phyloP scores from a whole-genome alignment of 306 rosid species.

The Prunus salicina region DNA sequence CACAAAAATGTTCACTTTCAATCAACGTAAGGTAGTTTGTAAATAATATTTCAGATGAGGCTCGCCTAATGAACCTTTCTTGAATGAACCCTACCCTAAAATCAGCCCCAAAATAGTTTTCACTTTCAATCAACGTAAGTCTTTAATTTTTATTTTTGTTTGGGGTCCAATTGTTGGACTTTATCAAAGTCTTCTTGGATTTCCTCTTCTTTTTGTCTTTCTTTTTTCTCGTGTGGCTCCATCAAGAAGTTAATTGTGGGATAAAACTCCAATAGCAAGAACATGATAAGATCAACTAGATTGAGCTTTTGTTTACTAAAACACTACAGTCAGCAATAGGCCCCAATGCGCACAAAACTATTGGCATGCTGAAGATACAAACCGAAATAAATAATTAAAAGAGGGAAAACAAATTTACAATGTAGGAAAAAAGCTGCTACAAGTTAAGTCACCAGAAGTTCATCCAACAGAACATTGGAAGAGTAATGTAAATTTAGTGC shows the following conservation, averaged over 20 bases:
- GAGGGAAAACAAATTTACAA: constrained; percentile 29
- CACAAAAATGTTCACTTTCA: no score
- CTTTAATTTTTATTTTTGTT: no score
- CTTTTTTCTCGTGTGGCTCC: no score
- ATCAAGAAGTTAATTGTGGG: background rate
- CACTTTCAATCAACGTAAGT: no score
- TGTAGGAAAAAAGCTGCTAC: constrained; percentile 11
- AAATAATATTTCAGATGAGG: no score
- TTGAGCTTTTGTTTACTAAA: constrained; percentile 9
- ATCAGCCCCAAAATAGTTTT: no score
- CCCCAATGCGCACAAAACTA: constrained; percentile 19
- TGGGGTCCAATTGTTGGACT: no score
- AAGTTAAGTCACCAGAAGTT: constrained; percentile 19
- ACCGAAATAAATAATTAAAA: background rate
- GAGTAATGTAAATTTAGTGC: constrained; percentile 1
- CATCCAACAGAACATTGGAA: constrained; percentile 50
- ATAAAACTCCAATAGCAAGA: background rate
- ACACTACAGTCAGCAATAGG: background rate
- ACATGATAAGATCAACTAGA: background rate
- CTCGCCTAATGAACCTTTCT: no score
- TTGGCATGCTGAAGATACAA: constrained; percentile 21
- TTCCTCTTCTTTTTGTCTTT: no score
- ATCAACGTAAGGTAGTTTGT: no score
- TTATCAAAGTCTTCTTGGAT: no score
- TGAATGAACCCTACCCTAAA: no score